Conservation (phyloP, 2,329 filamentous ascomycete genomes). For the Ophiocordyceps camponoti-leonardi region DNA sequence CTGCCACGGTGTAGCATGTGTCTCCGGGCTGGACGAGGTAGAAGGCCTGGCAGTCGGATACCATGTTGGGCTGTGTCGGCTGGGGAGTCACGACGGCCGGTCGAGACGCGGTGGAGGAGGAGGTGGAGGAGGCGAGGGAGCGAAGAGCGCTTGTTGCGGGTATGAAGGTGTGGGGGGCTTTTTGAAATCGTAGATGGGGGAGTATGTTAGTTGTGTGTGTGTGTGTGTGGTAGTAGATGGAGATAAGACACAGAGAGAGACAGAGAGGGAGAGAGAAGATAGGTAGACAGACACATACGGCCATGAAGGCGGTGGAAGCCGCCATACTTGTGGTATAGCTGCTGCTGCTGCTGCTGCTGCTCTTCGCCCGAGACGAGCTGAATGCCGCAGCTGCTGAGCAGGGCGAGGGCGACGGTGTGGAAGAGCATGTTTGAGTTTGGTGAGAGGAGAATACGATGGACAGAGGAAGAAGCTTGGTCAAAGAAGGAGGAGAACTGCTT, state of each 20-base stretch:
- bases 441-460: neutral
- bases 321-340: too few species aligned
- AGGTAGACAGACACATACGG: too few species aligned
- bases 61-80: slow-evolving; percentile 1
- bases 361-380: too few species aligned
- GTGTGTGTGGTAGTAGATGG: too few species aligned
- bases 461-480: neutral
- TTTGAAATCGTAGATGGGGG: too few species aligned
- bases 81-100: neutral
- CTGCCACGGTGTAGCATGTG: slow-evolving; percentile 6
- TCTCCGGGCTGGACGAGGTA: slow-evolving; percentile 4
- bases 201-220: too few species aligned
- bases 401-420: neutral
- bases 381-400: neutral
- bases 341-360: too few species aligned
- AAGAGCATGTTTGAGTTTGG: neutral
- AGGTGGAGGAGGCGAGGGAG: neutral
- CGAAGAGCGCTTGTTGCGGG: too few species aligned
- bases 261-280: too few species aligned
- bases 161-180: too few species aligned
- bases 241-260: too few species aligned
- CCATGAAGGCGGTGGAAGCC: too few species aligned
- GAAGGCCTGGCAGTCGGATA: slow-evolving; percentile 1
- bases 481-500: neutral
- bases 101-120: neutral